Evolutionary conservation across 2,329 filamentous ascomycete species (phyloP), one percentile per base, ranked within the genome.

Genomic region (Ophiostoma tasmaniense): DNA sequence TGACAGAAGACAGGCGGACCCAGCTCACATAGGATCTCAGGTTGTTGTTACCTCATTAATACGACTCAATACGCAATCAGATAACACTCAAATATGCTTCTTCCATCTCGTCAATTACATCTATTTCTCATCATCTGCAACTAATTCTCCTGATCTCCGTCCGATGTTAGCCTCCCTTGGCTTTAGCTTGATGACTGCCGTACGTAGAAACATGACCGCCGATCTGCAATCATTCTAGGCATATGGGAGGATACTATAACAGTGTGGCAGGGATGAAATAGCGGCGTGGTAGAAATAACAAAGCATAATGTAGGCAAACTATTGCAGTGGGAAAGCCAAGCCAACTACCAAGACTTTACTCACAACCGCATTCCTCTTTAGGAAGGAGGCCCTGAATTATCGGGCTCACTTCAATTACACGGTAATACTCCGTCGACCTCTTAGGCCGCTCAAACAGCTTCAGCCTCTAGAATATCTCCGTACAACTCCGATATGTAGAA

Each of bases 301-400:
- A 28, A 45, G 55, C 55, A 61, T 30, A 61, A 33, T 45, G 17
- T n/a, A n/a, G 42, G 42, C 42, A 45, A 45, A 45, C 20, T 20
- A 45, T 45, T 45, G 42, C 42, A 8, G 42, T 45, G 42, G 42
- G 17, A 45, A 30, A 30, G 55, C 55, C n/a, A 22, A 59, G 55
- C 14, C 25, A 28, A 61, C 28, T 62, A 62, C 59, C 59, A 35
- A 61, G 59, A 62, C 50, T 62, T 33, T 33, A 28, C 20, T 62
- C 28, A 35, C 30, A n/a, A n/a, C 28, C 59, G 20, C 17, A 33
- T 35, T n/a, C 59, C 59, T 62, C 10, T n/a, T 62, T 33, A 35
- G 59, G 59, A 62, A 62, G 59, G 59, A 62, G 59, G 28, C 59
- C 59, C 59, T 62, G 59, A 20, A 37, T 20, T n/a, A 62, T 35